Percentiles rank a stretch among this genome's conserved stretches.
Conservation (phyloP, 2,329 filamentous ascomycete species). For the Botryosphaeria dothidea region DNA sequence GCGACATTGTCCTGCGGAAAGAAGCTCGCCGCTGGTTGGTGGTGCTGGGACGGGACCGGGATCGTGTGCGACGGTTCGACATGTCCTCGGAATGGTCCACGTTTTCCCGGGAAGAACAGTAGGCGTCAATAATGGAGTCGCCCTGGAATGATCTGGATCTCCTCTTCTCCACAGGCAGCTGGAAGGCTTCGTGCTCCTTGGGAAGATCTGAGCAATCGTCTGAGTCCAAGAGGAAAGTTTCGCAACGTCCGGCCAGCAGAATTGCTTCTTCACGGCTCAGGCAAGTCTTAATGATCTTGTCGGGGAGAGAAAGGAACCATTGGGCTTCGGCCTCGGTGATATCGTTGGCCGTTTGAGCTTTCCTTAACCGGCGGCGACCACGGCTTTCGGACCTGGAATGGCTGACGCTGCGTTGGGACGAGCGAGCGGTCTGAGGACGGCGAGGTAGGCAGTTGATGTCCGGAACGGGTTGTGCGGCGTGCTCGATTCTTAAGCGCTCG, state of each 20-base stretch:
- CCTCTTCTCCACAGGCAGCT: constrained; percentile 9
- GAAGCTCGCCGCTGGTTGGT: constrained; percentile 38
- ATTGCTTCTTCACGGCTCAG: constrained; percentile 73
- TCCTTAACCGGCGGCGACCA: constrained; percentile 34
- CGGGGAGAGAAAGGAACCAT: constrained; percentile 70
- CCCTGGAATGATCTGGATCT: constrained; percentile 5
- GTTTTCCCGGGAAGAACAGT: neutral
- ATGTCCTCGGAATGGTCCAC: neutral
- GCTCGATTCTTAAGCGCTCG: constrained; percentile 68
- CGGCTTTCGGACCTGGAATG: constrained; percentile 14
- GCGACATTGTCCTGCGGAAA: constrained; percentile 71
- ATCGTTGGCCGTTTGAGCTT: constrained; percentile 34
- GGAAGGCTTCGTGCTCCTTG: neutral
- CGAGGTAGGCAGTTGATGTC: constrained; percentile 19
- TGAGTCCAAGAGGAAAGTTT: constrained; percentile 35
- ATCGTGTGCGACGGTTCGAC: neutral
- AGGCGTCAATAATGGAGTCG: constrained; percentile 1
- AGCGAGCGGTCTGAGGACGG: constrained; percentile 10
- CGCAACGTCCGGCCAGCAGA: constrained; percentile 56
- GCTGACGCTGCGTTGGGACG: constrained; percentile 13
- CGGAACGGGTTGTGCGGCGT: constrained; percentile 29
- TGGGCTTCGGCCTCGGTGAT: constrained; percentile 59
- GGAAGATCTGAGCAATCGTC: constrained; percentile 21
- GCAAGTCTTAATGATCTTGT: constrained; percentile 70
- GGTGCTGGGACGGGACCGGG: constrained; percentile 18